Evolutionary conservation across 2,329 filamentous ascomycete genomes (phyloP).

Genomic region (Xylaria sp.): DNA sequence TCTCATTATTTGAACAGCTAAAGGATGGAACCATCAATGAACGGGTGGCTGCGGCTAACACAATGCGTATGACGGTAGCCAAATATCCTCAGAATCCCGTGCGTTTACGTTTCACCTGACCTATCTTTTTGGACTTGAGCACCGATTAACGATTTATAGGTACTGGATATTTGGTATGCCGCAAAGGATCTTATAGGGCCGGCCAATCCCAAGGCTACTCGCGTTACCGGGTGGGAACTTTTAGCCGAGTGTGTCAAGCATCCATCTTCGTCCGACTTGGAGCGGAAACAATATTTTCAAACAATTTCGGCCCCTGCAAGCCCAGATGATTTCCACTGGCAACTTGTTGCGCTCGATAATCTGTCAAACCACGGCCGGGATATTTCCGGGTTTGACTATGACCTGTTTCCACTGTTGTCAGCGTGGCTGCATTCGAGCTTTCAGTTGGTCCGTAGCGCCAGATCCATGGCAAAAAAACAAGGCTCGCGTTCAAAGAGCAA

Average conservation of each 20-base stretch:
- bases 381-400: constrained; percentile 73
- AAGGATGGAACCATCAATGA: constrained; percentile 63
- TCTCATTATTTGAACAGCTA: constrained; percentile 65
- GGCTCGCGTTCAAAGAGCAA: constrained; percentile 57
- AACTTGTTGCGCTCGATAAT: constrained; percentile 70
- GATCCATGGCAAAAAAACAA: constrained; percentile 62
- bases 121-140: neutral
- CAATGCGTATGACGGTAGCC: constrained; percentile 65
- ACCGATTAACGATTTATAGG: constrained; percentile 35
- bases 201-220: constrained; percentile 62
- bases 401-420: constrained; percentile 70
- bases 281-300: constrained; percentile 73
- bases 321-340: constrained; percentile 72
- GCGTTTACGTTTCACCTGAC: constrained; percentile 19
- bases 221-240: constrained; percentile 72
- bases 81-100: constrained; percentile 68
- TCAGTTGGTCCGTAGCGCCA: constrained; percentile 61
- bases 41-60: constrained; percentile 66
- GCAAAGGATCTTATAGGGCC: constrained; percentile 72
- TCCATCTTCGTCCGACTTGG: constrained; percentile 70
- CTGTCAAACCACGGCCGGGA: constrained; percentile 70
- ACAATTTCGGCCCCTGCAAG: constrained; percentile 66
- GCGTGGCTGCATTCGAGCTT: constrained; percentile 69
- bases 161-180: constrained; percentile 72
- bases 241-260: constrained; percentile 73